These are phyloP conservation scores for Ascomycota sp. DNA, from an alignment of 2,329 filamentous ascomycete genomes.

Conservation along the genomic window DNA sequence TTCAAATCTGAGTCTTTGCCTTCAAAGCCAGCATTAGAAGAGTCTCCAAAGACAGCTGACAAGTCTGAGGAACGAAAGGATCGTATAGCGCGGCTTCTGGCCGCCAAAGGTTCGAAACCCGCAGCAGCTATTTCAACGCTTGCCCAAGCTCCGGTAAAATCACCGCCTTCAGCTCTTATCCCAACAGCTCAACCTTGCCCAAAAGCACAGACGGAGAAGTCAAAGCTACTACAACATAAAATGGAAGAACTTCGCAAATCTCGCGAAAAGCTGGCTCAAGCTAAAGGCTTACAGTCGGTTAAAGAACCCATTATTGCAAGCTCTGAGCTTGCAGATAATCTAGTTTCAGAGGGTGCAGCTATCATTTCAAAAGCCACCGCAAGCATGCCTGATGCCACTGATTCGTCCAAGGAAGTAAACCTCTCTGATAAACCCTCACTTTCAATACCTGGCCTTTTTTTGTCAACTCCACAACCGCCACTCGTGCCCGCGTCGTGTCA, in stretches of 20 bases:
- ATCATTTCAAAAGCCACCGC: neutral
- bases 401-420: neutral
- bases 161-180: slow-evolving; percentile 1
- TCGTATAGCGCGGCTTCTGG: slow-evolving; percentile 54
- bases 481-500: neutral
- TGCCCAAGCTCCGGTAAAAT: slow-evolving; percentile 1
- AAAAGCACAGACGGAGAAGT: slow-evolving; percentile 40
- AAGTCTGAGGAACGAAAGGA: slow-evolving; percentile 48
- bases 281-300: slow-evolving; percentile 1
- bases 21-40: neutral
- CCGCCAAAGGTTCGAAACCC: slow-evolving; percentile 44
- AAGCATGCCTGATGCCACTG: neutral
- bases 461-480: slow-evolving; percentile 9
- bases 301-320: too few relatives aligned
- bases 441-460: slow-evolving; percentile 17
- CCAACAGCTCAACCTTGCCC: slow-evolving; percentile 7
- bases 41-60: slow-evolving; percentile 3
- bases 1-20: neutral
- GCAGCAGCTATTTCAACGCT: slow-evolving; percentile 5
- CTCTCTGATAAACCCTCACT: slow-evolving; percentile 1
- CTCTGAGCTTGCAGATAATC: too few relatives aligned
- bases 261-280: slow-evolving; percentile 21
- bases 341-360: neutral
- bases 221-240: slow-evolving; percentile 52
- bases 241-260: slow-evolving; percentile 53